These are phyloP conservation scores for Triticum turgidum DNA, from an alignment of 176 grass and related monocot genomes.

Conservation along the genomic window DNA sequence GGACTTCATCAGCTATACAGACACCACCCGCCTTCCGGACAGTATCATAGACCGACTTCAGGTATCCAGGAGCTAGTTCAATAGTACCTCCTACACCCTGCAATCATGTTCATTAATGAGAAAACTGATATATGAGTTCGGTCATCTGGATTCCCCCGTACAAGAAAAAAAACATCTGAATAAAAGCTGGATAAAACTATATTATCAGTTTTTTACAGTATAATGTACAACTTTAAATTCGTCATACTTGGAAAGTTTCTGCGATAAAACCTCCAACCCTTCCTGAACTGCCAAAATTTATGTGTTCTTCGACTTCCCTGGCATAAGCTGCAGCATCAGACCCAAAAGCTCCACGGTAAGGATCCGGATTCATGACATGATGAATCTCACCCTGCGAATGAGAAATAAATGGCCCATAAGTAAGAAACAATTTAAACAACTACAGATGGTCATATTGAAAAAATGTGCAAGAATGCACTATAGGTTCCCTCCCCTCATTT, in stretches of 20 bases:
- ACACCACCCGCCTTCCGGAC: conserved; percentile 85
- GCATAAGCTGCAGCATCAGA: conserved; percentile 74
- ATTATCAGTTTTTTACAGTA: background rate
- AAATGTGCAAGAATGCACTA: background rate
- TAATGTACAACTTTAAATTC: background rate
- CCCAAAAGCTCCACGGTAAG: conserved; percentile 77
- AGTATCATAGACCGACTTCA: conserved; percentile 81
- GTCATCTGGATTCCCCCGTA: background rate
- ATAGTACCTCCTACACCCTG: conserved; percentile 90
- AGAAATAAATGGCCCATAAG: background rate
- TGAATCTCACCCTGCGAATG: conserved; percentile 83
- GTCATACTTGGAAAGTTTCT: conserved; percentile 91
- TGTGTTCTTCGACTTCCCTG: conserved; percentile 87
- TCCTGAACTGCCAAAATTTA: conserved; percentile 78
- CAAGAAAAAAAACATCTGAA: background rate
- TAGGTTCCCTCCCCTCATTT: background rate
- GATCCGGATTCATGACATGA: conserved; percentile 97
- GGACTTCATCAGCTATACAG: conserved; percentile 98
- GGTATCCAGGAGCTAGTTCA: conserved; percentile 88
- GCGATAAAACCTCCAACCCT: conserved; percentile 95
- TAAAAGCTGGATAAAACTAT: background rate
- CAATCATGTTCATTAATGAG: conserved; percentile 25
- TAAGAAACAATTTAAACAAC: background rate
- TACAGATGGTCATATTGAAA: background rate
- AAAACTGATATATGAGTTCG: background rate